Percentiles rank a stretch among this genome's conserved stretches.
These are phyloP conservation scores for Vitis vinifera DNA, from an alignment of 164 flowering plant species.

Conservation along the genomic window DNA sequence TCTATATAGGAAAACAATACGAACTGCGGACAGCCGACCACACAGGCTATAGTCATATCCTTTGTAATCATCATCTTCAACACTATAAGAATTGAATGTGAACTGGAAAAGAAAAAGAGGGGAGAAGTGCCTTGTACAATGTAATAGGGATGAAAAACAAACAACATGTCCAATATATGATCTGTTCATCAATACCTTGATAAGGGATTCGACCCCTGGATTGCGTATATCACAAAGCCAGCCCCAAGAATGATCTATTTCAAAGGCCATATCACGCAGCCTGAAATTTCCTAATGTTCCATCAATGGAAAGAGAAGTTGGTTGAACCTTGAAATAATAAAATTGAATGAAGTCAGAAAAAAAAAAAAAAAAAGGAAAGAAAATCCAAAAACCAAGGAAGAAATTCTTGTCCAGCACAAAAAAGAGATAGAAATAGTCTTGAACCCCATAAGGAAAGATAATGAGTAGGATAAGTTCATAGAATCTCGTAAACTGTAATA, in stretches of 20 bases:
- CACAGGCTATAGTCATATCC: slow-evolving; percentile 90
- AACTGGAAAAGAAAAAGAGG: slow-evolving; percentile 48
- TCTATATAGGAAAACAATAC: slow-evolving; percentile 89
- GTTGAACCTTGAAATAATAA: slow-evolving; percentile 64
- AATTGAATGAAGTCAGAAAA: background rate
- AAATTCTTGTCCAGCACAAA: background rate
- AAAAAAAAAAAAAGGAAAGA: background rate
- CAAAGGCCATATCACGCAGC: slow-evolving; percentile 84
- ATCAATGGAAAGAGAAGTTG: slow-evolving; percentile 86
- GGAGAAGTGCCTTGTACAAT: background rate
- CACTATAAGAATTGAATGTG: slow-evolving; percentile 78
- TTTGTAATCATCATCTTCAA: slow-evolving; percentile 92
- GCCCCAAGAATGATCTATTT: slow-evolving; percentile 75
- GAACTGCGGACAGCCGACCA: slow-evolving; percentile 92
- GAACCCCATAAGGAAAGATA: background rate
- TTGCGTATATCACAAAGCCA: slow-evolving; percentile 97
- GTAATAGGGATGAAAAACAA: background rate
- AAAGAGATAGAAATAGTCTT: background rate
- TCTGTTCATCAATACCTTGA: slow-evolving; percentile 54
- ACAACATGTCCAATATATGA: slow-evolving; percentile 1
- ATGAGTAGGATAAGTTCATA: background rate
- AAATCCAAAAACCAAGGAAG: background rate
- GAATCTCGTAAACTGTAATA: background rate
- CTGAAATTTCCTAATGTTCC: slow-evolving; percentile 90
- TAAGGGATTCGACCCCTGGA: slow-evolving; percentile 86